Evolutionary conservation across 2,329 filamentous ascomycete genomes (phyloP).

Genomic region (Raffaelea ambrosiae): DNA sequence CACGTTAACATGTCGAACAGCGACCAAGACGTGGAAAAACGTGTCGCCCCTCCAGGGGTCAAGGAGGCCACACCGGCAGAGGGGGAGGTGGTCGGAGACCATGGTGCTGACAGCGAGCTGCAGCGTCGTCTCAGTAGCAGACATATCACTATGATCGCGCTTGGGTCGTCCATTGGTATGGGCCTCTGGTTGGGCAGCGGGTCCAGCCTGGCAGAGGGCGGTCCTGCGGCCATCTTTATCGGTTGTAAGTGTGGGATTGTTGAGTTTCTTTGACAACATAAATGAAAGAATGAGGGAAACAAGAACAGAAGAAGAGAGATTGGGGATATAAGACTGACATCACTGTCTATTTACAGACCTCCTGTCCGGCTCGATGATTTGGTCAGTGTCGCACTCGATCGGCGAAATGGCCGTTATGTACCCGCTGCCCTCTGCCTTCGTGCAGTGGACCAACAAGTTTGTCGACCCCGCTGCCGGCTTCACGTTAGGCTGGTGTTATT

Average conservation of each 20-base stretch:
- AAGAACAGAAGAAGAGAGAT: neutral
- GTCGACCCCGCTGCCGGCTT: conserved; percentile 37
- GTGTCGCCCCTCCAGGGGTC: neutral
- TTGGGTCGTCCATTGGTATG: conserved; percentile 4
- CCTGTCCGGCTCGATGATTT: conserved; percentile 2
- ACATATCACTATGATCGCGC: conserved; percentile 5
- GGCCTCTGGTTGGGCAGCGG: conserved; percentile 4
- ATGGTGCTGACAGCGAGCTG: conserved; percentile 4
- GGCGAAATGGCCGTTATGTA: conserved; percentile 3
- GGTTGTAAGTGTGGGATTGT: neutral
- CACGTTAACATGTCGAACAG: too few relatives aligned
- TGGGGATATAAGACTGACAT: neutral
- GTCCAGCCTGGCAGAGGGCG: neutral
- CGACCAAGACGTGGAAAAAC: neutral
- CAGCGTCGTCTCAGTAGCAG: conserved; percentile 4
- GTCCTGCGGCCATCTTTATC: conserved; percentile 2
- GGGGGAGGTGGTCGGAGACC: conserved; percentile 1
- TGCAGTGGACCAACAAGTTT: conserved; percentile 15
- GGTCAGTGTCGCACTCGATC: conserved; percentile 1
- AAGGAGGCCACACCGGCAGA: neutral
- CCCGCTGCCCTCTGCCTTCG: neutral
- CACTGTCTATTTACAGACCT: neutral
- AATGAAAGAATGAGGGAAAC: neutral
- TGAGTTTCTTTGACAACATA: neutral
- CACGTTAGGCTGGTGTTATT: conserved; percentile 41